A percentile compares a stretch with the other conserved stretches of the same genome.
Conservation (phyloP, 495 filamentous ascomycete genomes). For the Hyaloscypha variabilis region DNA sequence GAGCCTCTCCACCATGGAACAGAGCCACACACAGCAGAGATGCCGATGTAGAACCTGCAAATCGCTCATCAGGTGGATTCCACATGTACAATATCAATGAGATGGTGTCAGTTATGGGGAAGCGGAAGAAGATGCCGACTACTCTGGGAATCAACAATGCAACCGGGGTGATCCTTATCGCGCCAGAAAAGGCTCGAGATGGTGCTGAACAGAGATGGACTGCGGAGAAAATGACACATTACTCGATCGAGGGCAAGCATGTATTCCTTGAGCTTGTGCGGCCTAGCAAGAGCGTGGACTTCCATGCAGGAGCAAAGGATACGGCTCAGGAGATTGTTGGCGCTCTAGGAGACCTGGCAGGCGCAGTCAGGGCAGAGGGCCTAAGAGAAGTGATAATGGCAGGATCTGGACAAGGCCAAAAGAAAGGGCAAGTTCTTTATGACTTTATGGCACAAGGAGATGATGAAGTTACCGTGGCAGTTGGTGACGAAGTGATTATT, state of each 20-base stretch:
- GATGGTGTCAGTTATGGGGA: slow-evolving; percentile 91
- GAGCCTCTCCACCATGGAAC: slow-evolving; percentile 62
- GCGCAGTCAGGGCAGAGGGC: slow-evolving; percentile 80
- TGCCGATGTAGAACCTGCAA: slow-evolving; percentile 34
- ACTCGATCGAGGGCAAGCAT: slow-evolving; percentile 97
- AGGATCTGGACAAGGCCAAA: slow-evolving; percentile 61
- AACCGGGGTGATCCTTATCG: slow-evolving; percentile 87
- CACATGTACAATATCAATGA: slow-evolving; percentile 96
- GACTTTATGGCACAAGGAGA: slow-evolving; percentile 97
- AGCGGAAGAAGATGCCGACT: slow-evolving; percentile 96
- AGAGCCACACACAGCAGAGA: slow-evolving; percentile 48
- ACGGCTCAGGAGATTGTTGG: slow-evolving; percentile 91
- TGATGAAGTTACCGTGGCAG: slow-evolving; percentile 91
- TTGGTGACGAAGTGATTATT: slow-evolving; percentile 89
- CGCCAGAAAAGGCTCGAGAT: slow-evolving; percentile 78
- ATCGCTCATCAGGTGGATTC: slow-evolving; percentile 67
- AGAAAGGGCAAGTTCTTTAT: slow-evolving; percentile 86
- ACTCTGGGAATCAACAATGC: slow-evolving; percentile 87
- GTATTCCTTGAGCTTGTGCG: slow-evolving; percentile 92
- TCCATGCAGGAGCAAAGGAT: slow-evolving; percentile 96
- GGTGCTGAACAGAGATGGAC: slow-evolving; percentile 90
- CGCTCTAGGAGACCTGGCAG: slow-evolving; percentile 86
- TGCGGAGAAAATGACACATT: slow-evolving; percentile 89
- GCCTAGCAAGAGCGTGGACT: slow-evolving; percentile 91
- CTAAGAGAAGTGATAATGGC: slow-evolving; percentile 86